Conservation (phyloP, 371 early-diverging fungal genomes). For the Mucor piriformis region DNA sequence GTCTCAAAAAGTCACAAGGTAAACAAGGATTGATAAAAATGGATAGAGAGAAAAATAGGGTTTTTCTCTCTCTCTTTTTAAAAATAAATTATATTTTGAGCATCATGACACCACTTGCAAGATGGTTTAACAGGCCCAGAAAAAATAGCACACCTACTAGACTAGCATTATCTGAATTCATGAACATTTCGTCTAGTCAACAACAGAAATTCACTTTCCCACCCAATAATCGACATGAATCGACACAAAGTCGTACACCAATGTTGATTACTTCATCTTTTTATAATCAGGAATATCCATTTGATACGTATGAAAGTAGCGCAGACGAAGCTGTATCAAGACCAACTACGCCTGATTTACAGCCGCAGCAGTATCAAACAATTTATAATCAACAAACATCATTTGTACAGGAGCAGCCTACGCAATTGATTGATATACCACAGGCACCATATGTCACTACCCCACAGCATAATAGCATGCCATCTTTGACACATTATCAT, state of each 20-base stretch:
- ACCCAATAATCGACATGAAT: not conserved
- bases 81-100: too few relatives aligned
- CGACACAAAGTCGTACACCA: not conserved
- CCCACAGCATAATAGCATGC: too few relatives aligned
- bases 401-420: not conserved
- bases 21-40: too few relatives aligned
- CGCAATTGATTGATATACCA: not conserved
- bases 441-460: not conserved
- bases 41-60: not conserved
- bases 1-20: too few relatives aligned
- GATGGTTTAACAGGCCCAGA: conserved; percentile 6
- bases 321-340: not conserved
- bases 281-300: conserved; percentile 5
- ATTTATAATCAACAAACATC: not conserved
- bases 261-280: conserved; percentile 13
- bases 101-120: conserved; percentile 2
- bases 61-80: not conserved
- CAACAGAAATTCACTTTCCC: not conserved
- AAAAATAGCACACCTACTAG: conserved; percentile 7
- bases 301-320: not conserved
- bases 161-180: not conserved
- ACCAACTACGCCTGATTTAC: not conserved
- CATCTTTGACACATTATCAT: too few relatives aligned
- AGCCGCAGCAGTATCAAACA: not conserved
- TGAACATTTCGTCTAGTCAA: not conserved